Base-by-base conservation (phyloP, 441 rosid genomes). In the Pelargonium cotyledonis region DNA sequence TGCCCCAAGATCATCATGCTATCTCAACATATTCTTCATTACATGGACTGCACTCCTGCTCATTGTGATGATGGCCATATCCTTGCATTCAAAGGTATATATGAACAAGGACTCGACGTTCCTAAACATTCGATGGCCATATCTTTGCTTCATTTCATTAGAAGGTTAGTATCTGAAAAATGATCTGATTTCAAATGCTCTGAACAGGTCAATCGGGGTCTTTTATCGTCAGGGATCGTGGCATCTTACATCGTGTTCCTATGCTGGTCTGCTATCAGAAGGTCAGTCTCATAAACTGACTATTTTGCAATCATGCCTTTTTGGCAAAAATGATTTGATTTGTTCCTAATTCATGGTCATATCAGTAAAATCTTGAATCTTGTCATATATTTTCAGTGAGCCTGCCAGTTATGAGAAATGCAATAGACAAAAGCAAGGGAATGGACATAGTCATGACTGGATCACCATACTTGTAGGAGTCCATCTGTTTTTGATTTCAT, bases 231-330 rank as follows among this genome's bases (percentile, higher is more conserved):
- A 0, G 90, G 97, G 70, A 88, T 89, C 49, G 89, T 93, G 97
- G 97, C 96, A 69, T 82, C 86, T 7, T 93, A 93, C 82, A 72
- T 93, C 63, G 91, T 90, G 68, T 93, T 90, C 80, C 82, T 93
- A 60, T 93, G 95, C 73, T 93, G 96, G 98, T 90, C 90, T 75
- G 97, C 96, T 5, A 77, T 93, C 77, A 89, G 97, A 85, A 93
- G 98, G 98, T 93, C 69, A 74, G 65, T 29, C 68, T 21, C 23
- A 21, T n/a, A n/a, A n/a, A n/a, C n/a, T 62, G 49, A 12, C 15
- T 35, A 15, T 5, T 46, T 64, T 58, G 35, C 16, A 47, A 63
- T 35, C 8, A 21, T 21, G 23, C 23, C 23, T 21, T 21, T 21
- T 11, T 61, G 1, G 57, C n/a, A 21, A 2, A 2, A 29, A 15